Conservation (phyloP, 1,139 yeast species). For the Protomyces lactucae-debilis region DNA sequence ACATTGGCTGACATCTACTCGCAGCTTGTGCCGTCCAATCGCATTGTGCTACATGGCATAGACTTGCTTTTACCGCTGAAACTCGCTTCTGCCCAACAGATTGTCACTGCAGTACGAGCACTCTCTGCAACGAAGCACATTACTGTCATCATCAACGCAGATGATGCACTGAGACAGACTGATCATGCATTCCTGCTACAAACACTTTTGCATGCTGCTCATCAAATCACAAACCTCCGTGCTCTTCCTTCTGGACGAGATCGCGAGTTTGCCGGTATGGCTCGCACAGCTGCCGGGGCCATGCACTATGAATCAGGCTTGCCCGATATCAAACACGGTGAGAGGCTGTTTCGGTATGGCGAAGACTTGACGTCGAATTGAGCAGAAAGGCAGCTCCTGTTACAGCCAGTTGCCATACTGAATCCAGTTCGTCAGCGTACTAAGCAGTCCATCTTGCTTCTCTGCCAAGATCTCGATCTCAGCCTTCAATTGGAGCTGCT, state of each 20-base stretch:
- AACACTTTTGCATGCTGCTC: constrained; percentile 8
- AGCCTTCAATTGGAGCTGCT: constrained; percentile 1
- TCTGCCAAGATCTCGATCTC: constrained; percentile 14
- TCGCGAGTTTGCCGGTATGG: constrained; percentile 23
- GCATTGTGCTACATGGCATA: constrained; percentile 9
- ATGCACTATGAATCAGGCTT: neutral
- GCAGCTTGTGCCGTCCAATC: neutral
- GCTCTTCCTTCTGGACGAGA: constrained; percentile 19
- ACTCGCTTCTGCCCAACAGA: constrained; percentile 4
- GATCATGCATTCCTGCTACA: constrained; percentile 14
- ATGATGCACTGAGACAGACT: constrained; percentile 9
- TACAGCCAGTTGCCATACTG: neutral
- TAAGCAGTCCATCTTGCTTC: neutral
- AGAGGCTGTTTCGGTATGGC: constrained; percentile 9
- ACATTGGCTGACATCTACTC: constrained; percentile 6
- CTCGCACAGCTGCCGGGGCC: constrained; percentile 8
- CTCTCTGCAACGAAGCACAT: constrained; percentile 1
- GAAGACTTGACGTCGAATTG: constrained; percentile 4
- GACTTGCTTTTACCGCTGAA: constrained; percentile 13
- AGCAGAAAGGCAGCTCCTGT: neutral
- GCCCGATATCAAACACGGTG: constrained; percentile 1
- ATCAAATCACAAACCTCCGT: constrained; percentile 6
- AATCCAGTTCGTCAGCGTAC: neutral
- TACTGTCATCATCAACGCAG: constrained; percentile 11
- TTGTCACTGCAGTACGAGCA: neutral